Percentiles rank a stretch among this genome's conserved stretches.
Evolutionary conservation across 306 rosid genomes (phyloP).

Genomic region (Macrotyloma uniflorum): DNA sequence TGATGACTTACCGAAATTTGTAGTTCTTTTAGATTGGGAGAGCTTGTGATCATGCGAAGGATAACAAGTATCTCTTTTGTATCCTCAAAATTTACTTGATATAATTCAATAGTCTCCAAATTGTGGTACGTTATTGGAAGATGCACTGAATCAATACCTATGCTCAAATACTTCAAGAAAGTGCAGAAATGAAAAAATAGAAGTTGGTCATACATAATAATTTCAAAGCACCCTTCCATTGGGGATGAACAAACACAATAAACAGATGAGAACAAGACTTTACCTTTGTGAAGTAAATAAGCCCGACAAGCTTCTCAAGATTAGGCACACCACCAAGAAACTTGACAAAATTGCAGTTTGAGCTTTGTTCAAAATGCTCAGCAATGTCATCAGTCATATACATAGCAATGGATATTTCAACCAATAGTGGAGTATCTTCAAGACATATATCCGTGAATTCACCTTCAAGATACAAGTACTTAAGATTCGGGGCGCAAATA

Average conservation of each 20-base stretch:
- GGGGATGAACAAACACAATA: constrained; percentile 20
- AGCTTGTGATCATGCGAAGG: constrained; percentile 76
- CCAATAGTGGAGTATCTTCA: constrained; percentile 71
- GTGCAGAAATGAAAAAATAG: constrained; percentile 6
- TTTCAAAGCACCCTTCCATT: constrained; percentile 1
- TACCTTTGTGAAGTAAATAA: constrained; percentile 92
- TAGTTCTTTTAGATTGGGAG: constrained; percentile 85
- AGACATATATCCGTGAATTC: constrained; percentile 83
- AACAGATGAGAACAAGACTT: constrained; percentile 21
- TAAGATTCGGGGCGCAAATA: constrained; percentile 80
- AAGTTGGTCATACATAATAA: constrained; percentile 1
- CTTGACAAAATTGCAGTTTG: constrained; percentile 72
- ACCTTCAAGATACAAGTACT: constrained; percentile 78
- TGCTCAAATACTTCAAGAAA: constrained; percentile 79
- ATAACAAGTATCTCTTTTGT: constrained; percentile 83
- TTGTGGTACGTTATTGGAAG: constrained; percentile 56
- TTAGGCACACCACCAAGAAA: constrained; percentile 85
- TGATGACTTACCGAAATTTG: constrained; percentile 77
- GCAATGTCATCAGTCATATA: constrained; percentile 74
- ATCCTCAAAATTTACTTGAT: constrained; percentile 95
- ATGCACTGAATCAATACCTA: constrained; percentile 60
- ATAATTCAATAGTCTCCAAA: constrained; percentile 70
- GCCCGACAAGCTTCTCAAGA: constrained; percentile 82
- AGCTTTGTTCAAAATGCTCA: constrained; percentile 64
- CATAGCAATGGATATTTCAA: constrained; percentile 64